Conservation (phyloP, 1,139 yeast species). For the Pichia sp. region DNA sequence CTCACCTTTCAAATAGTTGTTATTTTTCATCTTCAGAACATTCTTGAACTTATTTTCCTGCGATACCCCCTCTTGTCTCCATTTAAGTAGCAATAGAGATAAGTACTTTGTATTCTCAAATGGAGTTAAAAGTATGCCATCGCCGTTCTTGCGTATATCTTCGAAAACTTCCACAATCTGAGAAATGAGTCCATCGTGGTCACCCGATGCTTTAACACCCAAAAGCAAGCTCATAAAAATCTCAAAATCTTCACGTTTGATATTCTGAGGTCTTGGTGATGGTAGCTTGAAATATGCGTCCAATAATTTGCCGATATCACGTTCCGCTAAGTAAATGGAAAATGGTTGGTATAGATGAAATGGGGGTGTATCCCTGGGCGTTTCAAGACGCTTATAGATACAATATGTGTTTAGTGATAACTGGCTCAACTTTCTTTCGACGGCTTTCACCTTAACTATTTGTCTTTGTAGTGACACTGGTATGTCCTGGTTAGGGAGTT, state of each 20-base stretch:
- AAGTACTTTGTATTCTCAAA: conserved; percentile 19
- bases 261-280: conserved; percentile 13
- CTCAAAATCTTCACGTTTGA: conserved; percentile 21
- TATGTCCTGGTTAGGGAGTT: conserved; percentile 1
- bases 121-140: conserved; percentile 16
- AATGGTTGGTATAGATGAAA: conserved; percentile 19
- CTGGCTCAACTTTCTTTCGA: conserved; percentile 6
- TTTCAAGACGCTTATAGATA: conserved; percentile 10
- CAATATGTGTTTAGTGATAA: conserved; percentile 9
- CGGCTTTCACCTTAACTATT: conserved; percentile 5
- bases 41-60: conserved; percentile 2
- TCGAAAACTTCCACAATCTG: conserved; percentile 10
- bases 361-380: conserved; percentile 11
- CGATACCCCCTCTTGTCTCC: conserved; percentile 1
- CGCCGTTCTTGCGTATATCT: conserved; percentile 11
- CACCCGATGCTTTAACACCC: conserved; percentile 9
- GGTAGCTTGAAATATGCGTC: conserved; percentile 18
- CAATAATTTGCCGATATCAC: conserved; percentile 8
- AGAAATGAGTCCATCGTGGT: conserved; percentile 10
- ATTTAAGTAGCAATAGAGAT: conserved; percentile 12
- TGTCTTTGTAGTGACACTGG: conserved; percentile 6
- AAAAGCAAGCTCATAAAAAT: conserved; percentile 14
- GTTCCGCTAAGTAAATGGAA: conserved; percentile 7
- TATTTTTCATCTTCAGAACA: conserved; percentile 1
- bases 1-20: background rate